Conservation (phyloP, 805 yeast genomes). For the Yueomyces sinensis region DNA sequence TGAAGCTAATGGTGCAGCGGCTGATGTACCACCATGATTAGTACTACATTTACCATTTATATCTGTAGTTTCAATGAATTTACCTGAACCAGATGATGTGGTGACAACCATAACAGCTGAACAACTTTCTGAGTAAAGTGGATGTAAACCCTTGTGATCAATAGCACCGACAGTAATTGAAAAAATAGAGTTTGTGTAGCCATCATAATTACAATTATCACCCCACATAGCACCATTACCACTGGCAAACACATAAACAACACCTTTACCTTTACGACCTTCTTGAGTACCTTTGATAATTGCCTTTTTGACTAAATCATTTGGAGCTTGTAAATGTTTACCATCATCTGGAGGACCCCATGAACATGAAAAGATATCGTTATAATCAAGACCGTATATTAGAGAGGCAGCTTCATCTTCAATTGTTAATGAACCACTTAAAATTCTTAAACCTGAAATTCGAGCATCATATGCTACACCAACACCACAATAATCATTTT, state of each 20-base stretch:
- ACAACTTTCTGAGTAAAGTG: slow-evolving; percentile 83
- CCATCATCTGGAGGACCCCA: slow-evolving; percentile 99
- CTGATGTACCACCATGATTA: slow-evolving; percentile 91
- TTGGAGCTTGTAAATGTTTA: slow-evolving; percentile 72
- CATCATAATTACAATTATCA: slow-evolving; percentile 93
- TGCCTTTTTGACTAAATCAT: slow-evolving; percentile 63
- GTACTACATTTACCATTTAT: slow-evolving; percentile 54
- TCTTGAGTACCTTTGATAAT: slow-evolving; percentile 71
- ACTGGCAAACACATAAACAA: slow-evolving; percentile 86
- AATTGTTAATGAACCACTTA: slow-evolving; percentile 65
- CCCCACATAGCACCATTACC: slow-evolving; percentile 82
- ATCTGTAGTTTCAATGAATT: slow-evolving; percentile 81
- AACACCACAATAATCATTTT: slow-evolving; percentile 80
- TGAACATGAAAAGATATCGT: slow-evolving; percentile 91
- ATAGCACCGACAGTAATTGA: slow-evolving; percentile 92
- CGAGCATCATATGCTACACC: slow-evolving; percentile 88
- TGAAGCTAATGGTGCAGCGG: slow-evolving; percentile 97
- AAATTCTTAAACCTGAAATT: slow-evolving; percentile 81
- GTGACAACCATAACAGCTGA: slow-evolving; percentile 92
- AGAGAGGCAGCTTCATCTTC: slow-evolving; percentile 89
- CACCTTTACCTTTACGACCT: slow-evolving; percentile 73
- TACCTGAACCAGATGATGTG: slow-evolving; percentile 83
- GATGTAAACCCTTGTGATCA: slow-evolving; percentile 77
- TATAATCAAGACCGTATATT: slow-evolving; percentile 64
- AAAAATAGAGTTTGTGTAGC: slow-evolving; percentile 90